Conservation (phyloP, 2,329 filamentous ascomycete genomes). For the Meredithiella fracta region DNA sequence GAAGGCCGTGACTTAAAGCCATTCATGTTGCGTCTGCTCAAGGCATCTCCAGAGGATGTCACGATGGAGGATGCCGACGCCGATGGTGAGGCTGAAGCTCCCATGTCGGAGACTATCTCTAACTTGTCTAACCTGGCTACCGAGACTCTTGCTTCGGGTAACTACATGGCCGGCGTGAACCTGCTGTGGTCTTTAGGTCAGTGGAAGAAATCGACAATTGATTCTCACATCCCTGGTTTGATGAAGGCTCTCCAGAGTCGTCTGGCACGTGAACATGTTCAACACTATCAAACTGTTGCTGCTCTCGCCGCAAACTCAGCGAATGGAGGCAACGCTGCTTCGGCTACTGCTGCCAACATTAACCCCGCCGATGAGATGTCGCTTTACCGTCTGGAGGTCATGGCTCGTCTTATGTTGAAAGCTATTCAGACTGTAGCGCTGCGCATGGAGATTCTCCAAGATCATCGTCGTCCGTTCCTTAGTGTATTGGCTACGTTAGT, state of each 20-base stretch:
- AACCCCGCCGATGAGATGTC: slow-evolving; percentile 37
- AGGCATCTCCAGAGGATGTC: slow-evolving; percentile 65
- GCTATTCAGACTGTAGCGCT: slow-evolving; percentile 83
- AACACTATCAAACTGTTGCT: slow-evolving; percentile 45
- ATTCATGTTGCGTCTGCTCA: slow-evolving; percentile 64
- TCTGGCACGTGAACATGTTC: slow-evolving; percentile 85
- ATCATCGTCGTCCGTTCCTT: slow-evolving; percentile 81
- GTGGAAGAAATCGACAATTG: slow-evolving; percentile 71
- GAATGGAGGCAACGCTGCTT: slow-evolving; percentile 19
- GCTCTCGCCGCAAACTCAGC: slow-evolving; percentile 34
- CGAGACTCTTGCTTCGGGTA: slow-evolving; percentile 65
- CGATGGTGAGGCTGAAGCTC: slow-evolving; percentile 65
- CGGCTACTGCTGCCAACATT: slow-evolving; percentile 1
- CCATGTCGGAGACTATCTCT: slow-evolving; percentile 72
- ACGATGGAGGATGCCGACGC: slow-evolving; percentile 62
- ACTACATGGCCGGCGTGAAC: slow-evolving; percentile 79
- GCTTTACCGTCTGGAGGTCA: slow-evolving; percentile 69
- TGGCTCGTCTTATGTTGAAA: slow-evolving; percentile 82
- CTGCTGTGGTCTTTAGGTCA: slow-evolving; percentile 82
- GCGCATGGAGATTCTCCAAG: slow-evolving; percentile 81
- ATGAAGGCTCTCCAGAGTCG: slow-evolving; percentile 92
- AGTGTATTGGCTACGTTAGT: slow-evolving; percentile 89
- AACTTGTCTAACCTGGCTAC: slow-evolving; percentile 75
- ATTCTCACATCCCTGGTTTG: slow-evolving; percentile 69
- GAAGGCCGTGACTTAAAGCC: slow-evolving; percentile 57